A percentile compares a stretch with the other conserved stretches of the same genome.
Conservation (phyloP, 2,329 filamentous ascomycete genomes). For the Acrodontium crateriforme region DNA sequence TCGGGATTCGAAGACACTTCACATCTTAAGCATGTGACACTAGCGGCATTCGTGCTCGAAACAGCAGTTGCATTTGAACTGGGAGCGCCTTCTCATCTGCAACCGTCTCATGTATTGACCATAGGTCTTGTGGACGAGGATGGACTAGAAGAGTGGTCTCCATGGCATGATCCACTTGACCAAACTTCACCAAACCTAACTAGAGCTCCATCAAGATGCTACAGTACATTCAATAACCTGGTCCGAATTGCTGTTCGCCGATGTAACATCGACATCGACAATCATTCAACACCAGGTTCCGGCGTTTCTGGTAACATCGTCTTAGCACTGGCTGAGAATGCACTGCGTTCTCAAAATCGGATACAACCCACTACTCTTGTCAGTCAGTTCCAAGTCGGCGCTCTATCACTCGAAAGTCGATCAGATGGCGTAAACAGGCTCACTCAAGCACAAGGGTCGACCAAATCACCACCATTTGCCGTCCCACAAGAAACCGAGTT, state of each 20-base stretch:
- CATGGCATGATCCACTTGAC: constrained; percentile 42
- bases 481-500: background rate
- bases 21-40: constrained; percentile 28
- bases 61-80: constrained; percentile 41
- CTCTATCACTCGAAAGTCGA: no score
- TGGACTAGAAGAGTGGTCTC: constrained; percentile 60
- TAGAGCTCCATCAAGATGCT: constrained; percentile 22
- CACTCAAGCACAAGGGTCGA: background rate
- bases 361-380: constrained; percentile 1
- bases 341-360: constrained; percentile 1
- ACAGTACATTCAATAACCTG: constrained; percentile 42
- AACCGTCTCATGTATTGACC: constrained; percentile 32
- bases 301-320: no score
- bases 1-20: constrained; percentile 1
- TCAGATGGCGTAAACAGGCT: no score
- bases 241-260: constrained; percentile 15
- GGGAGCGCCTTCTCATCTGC: constrained; percentile 37
- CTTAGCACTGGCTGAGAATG: constrained; percentile 1
- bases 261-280: background rate
- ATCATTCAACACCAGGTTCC: background rate
- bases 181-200: constrained; percentile 13
- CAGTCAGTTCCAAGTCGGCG: background rate
- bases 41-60: constrained; percentile 51
- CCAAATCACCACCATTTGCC: background rate
- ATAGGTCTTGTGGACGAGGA: constrained; percentile 45